These are phyloP conservation scores for Solanum bulbocastanum DNA, from an alignment of 257 asterid genomes.

Conservation along the genomic window DNA sequence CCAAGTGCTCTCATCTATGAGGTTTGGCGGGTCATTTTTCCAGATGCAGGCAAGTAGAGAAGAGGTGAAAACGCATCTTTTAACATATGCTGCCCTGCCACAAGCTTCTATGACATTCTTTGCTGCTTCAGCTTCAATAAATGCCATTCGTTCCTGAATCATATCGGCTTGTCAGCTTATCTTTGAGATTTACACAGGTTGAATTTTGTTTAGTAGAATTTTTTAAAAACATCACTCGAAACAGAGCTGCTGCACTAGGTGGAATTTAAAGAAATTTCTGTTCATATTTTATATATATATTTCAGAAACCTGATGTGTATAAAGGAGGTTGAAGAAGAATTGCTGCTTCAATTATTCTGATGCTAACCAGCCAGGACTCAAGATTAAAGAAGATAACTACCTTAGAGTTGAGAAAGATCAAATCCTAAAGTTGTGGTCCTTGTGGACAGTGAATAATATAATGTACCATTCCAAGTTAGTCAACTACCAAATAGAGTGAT, in stretches of 20 bases:
- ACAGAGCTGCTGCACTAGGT: neutral
- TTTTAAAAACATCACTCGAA: neutral
- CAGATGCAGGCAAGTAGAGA: slow-evolving; percentile 26
- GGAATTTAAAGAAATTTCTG: neutral
- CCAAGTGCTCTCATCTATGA: slow-evolving; percentile 19
- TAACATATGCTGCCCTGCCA: slow-evolving; percentile 9
- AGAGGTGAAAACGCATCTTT: slow-evolving; percentile 23
- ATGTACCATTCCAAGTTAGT: neutral
- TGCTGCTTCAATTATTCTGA: neutral
- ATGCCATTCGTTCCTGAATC: slow-evolving; percentile 19
- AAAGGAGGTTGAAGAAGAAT: neutral
- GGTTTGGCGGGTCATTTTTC: neutral
- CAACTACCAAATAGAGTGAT: neutral
- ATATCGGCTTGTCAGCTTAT: neutral
- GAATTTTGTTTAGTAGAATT: neutral
- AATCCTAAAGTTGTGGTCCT: neutral
- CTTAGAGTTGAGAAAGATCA: neutral
- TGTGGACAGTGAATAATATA: neutral
- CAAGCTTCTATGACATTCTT: slow-evolving; percentile 27
- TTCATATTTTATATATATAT: neutral
- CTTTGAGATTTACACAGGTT: neutral
- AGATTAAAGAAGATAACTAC: neutral
- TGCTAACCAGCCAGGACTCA: neutral
- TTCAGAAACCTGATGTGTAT: neutral
- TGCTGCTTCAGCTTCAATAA: slow-evolving; percentile 28